A percentile compares a stretch with the other conserved stretches of the same genome.
These are phyloP conservation scores for Periglandula ipomoeae DNA, from an alignment of 2,329 filamentous ascomycete genomes.

Conservation along the genomic window DNA sequence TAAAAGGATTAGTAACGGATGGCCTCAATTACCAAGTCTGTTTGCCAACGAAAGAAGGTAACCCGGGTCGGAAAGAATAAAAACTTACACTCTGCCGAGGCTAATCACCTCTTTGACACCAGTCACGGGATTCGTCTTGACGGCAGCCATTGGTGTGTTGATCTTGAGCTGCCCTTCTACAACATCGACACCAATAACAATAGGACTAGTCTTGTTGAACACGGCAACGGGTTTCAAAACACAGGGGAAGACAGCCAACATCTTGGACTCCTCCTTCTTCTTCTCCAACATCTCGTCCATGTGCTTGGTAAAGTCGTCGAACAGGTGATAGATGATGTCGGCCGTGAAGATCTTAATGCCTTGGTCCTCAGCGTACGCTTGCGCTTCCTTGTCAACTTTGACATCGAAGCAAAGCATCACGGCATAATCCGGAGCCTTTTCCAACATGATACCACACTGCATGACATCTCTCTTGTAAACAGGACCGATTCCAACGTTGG, in stretches of 20 bases:
- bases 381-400: conserved; percentile 96
- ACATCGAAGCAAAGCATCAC: conserved; percentile 99
- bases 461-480: conserved; percentile 98
- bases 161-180: conserved; percentile 79
- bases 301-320: conserved; percentile 92
- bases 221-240: conserved; percentile 82
- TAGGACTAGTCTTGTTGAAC: conserved; percentile 97
- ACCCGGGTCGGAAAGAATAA: background rate
- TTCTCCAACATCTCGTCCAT: conserved; percentile 80
- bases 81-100: conserved; percentile 84
- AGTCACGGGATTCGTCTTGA: conserved; percentile 73
- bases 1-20: background rate
- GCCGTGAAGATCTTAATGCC: conserved; percentile 97
- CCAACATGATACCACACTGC: conserved; percentile 89
- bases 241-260: conserved; percentile 94
- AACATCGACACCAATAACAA: conserved; percentile 92
- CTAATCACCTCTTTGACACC: conserved; percentile 74
- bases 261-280: conserved; percentile 94
- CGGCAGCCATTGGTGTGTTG: conserved; percentile 81
- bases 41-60: background rate
- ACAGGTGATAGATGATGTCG: conserved; percentile 98
- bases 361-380: conserved; percentile 81
- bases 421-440: conserved; percentile 91
- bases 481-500: conserved; percentile 93
- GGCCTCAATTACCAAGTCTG: background rate